Base-by-base conservation (phyloP, 1,284 basidiomycete genomes). In the Cryptococcus sp. region DNA sequence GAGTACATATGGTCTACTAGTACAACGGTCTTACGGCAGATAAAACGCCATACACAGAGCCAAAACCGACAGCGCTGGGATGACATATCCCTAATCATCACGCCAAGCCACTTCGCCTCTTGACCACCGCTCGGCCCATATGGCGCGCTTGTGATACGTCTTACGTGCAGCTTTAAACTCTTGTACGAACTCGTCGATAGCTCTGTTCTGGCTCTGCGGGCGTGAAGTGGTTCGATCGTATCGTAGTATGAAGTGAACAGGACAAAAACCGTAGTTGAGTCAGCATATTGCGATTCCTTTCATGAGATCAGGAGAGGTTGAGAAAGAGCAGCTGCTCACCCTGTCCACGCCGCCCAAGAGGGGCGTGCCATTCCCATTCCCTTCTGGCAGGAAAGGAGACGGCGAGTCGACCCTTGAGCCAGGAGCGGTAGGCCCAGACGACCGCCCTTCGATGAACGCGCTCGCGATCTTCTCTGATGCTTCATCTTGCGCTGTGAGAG, bases 101-200 rank as follows among this genome's bases (percentile, higher is more conserved):
- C 82, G 76, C 92, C 92, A 95, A 25, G 84, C 84, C 5, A 95
- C 91, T 66, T 91, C 87, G 1, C 90, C 90, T 31, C 85, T 82
- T 1, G 86, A 81, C 90, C 92, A 94, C 67, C 88, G 83, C 70
- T 93, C 89, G 19, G 87, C 85, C 89, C 90, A 94, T 74, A 94
- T 88, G 3, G 87, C 86, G 27, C 93, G 83, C 75, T 93, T 93
- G 76, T 96, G 93, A 76, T 93, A 95, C 17, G 84, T 82, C 79
- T 91, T 93, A 66, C 93, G 80, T 44, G 87, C 77, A 54, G 91
- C 90, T 72, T 88, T 91, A 81, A 93, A 95, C 72, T 92, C 87
- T 70, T 82, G 86, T 49, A 94, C 85, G 66, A 96, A 97, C 47
- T 89, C 86, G 62, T 95, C 93, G 22, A 93, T 84, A 10, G 75